These are phyloP conservation scores for Alternaria sp. DNA, from an alignment of 2,329 filamentous ascomycete genomes.

Conservation along the genomic window DNA sequence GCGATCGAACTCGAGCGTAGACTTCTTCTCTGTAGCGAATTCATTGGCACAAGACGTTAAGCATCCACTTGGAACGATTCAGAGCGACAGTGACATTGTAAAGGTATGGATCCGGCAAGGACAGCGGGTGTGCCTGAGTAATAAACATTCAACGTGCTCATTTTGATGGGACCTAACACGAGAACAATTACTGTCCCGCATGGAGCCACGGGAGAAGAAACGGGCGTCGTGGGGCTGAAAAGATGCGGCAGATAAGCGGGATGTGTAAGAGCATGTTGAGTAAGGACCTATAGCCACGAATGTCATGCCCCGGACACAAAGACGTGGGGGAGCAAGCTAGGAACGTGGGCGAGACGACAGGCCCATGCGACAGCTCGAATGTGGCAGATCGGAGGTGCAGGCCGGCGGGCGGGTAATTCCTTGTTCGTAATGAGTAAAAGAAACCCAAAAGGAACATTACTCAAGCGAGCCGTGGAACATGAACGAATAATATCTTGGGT, in stretches of 20 bases:
- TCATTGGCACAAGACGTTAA: conserved; percentile 35
- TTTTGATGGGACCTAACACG: conserved; percentile 14
- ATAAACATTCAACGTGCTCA: conserved; percentile 15
- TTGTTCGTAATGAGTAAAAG: conserved; percentile 24
- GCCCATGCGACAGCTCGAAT: conserved; percentile 22
- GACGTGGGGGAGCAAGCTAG: conserved; percentile 15
- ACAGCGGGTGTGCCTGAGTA: conserved; percentile 25
- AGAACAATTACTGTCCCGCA: conserved; percentile 24
- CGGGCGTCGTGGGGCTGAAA: conserved; percentile 41
- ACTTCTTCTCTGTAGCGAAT: conserved; percentile 26
- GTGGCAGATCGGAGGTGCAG: conserved; percentile 2
- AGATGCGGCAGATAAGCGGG: conserved; percentile 32
- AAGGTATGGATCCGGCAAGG: conserved; percentile 23
- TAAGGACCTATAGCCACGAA: conserved; percentile 22
- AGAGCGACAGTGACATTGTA: conserved; percentile 21
- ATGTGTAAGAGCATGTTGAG: conserved; percentile 20
- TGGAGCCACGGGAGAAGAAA: conserved; percentile 29
- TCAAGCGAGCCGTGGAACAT: conserved; percentile 7
- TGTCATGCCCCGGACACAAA: conserved; percentile 16
- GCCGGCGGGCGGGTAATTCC: conserved; percentile 19
- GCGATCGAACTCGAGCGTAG: conserved; percentile 22
- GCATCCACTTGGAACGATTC: conserved; percentile 11
- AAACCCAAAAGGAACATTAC: conserved; percentile 25
- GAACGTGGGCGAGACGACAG: conserved; percentile 27
- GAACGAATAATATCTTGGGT: conserved; percentile 41